Percentiles rank a stretch among this genome's conserved stretches.
These are phyloP conservation scores for Aspergillus udagawae DNA, from an alignment of 2,329 filamentous ascomycete species.

Conservation along the genomic window DNA sequence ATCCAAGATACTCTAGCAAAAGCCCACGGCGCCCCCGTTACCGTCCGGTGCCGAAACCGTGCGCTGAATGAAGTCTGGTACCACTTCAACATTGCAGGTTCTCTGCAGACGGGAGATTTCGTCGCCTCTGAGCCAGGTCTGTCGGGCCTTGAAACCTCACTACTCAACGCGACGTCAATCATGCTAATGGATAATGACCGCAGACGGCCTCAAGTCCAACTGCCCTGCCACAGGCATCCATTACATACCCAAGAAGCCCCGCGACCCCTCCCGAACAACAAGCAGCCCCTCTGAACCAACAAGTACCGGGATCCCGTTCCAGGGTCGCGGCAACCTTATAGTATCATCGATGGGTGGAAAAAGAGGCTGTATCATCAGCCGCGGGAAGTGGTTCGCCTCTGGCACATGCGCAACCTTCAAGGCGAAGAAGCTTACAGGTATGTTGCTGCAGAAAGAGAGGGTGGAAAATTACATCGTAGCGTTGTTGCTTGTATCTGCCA, in stretches of 20 bases:
- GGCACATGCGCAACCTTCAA: slow-evolving; percentile 63
- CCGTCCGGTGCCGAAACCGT: slow-evolving; percentile 52
- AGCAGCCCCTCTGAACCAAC: slow-evolving; percentile 29
- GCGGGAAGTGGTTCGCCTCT: slow-evolving; percentile 63
- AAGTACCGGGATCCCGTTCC: slow-evolving; percentile 41
- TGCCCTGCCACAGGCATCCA: slow-evolving; percentile 61
- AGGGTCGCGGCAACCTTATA: slow-evolving; percentile 59
- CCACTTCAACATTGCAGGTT: slow-evolving; percentile 58
- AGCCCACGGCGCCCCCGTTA: slow-evolving; percentile 52
- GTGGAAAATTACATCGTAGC: neutral
- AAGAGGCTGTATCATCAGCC: slow-evolving; percentile 63
- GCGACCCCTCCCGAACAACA: slow-evolving; percentile 36
- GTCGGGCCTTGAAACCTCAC: slow-evolving; percentile 2
- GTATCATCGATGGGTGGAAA: slow-evolving; percentile 39
- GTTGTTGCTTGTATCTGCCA: neutral
- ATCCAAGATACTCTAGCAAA: slow-evolving; percentile 57
- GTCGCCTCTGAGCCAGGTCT: slow-evolving; percentile 33
- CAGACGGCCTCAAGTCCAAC: slow-evolving; percentile 56
- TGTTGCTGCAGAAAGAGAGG: slow-evolving; percentile 5
- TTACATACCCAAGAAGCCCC: slow-evolving; percentile 58
- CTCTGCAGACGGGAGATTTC: slow-evolving; percentile 34
- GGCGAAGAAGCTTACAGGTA: slow-evolving; percentile 26
- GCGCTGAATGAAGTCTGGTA: slow-evolving; percentile 57
- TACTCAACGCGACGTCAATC: neutral
- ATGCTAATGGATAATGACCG: neutral